A percentile compares a stretch with the other conserved stretches of the same genome.
Conservation (phyloP, 108 stramenopile species). For the Nitzschia sp. region DNA sequence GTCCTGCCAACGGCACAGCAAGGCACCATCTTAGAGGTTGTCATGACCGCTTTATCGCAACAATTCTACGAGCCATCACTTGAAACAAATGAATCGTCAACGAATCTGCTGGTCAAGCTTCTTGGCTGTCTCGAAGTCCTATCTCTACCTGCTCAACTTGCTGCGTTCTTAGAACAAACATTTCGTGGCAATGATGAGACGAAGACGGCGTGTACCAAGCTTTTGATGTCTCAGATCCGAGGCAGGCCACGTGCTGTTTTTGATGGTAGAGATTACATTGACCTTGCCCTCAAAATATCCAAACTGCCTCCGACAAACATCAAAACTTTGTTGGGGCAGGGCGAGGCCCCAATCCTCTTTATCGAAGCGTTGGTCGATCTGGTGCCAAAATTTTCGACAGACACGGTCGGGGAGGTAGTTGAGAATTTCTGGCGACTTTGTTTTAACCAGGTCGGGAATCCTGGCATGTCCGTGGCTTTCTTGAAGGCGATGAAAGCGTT, state of each 20-base stretch:
- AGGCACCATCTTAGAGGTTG: constrained; percentile 34
- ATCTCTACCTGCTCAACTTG: constrained; percentile 49
- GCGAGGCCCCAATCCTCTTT: constrained; percentile 30
- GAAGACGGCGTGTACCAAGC: constrained; percentile 41
- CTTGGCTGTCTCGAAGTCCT: constrained; percentile 31
- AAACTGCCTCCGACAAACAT: constrained; percentile 40
- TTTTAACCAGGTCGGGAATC: constrained; percentile 28
- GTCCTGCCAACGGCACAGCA: constrained; percentile 22
- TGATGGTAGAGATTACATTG: constrained; percentile 70
- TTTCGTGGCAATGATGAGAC: constrained; percentile 33
- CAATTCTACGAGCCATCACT: neutral
- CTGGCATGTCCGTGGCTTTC: constrained; percentile 19
- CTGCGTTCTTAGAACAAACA: constrained; percentile 36
- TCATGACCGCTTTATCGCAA: constrained; percentile 15
- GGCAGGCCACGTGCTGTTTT: constrained; percentile 61
- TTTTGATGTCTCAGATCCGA: constrained; percentile 64
- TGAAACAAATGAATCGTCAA: neutral
- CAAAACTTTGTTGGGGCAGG: constrained; percentile 29
- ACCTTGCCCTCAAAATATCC: constrained; percentile 44
- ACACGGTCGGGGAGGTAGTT: constrained; percentile 40
- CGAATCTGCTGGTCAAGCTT: neutral
- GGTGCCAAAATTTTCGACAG: constrained; percentile 50
- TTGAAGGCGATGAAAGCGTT: constrained; percentile 25
- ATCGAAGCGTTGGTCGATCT: constrained; percentile 43
- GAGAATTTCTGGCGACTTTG: constrained; percentile 47